Percentiles rank a stretch among this genome's conserved stretches.
Evolutionary conservation across 225 moss, liverwort and hornwort species (phyloP).

Genomic region (Pleurozium schreberi): DNA sequence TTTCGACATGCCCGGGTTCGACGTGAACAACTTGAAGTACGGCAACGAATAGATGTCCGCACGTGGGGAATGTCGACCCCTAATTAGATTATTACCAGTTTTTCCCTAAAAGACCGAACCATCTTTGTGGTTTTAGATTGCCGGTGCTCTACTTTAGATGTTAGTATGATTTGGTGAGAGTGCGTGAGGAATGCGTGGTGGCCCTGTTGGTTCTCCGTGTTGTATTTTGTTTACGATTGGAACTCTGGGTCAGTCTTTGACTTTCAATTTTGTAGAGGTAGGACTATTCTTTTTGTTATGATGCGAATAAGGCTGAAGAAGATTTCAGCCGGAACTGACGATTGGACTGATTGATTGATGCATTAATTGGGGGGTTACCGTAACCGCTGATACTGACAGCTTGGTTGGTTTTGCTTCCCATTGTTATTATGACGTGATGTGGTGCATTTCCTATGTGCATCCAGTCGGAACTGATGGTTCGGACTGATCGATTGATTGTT

Average conservation of each 20-base stretch:
- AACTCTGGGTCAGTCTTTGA: constrained; percentile 13
- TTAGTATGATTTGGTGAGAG: neutral
- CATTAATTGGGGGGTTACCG: neutral
- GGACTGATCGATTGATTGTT: neutral
- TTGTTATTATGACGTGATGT: neutral
- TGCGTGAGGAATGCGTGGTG: neutral
- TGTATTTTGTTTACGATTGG: constrained; percentile 6
- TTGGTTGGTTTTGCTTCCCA: neutral
- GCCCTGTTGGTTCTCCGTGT: neutral
- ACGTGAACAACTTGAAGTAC: constrained; percentile 59
- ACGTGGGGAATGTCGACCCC: neutral
- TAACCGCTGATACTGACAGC: neutral
- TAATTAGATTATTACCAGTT: neutral
- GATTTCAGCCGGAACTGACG: neutral
- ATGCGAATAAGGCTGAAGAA: constrained; percentile 2
- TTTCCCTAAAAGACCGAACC: no score
- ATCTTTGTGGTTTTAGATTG: neutral
- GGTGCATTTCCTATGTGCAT: neutral
- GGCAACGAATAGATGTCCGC: constrained; percentile 11
- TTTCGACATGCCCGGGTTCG: constrained; percentile 91
- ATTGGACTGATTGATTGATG: neutral
- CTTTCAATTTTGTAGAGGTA: constrained; percentile 10
- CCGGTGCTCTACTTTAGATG: no score
- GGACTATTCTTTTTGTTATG: constrained; percentile 2
- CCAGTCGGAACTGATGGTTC: neutral